Evolutionary conservation across 495 filamentous ascomycete species (phyloP).

Genomic region (Annulohypoxylon stygium): DNA sequence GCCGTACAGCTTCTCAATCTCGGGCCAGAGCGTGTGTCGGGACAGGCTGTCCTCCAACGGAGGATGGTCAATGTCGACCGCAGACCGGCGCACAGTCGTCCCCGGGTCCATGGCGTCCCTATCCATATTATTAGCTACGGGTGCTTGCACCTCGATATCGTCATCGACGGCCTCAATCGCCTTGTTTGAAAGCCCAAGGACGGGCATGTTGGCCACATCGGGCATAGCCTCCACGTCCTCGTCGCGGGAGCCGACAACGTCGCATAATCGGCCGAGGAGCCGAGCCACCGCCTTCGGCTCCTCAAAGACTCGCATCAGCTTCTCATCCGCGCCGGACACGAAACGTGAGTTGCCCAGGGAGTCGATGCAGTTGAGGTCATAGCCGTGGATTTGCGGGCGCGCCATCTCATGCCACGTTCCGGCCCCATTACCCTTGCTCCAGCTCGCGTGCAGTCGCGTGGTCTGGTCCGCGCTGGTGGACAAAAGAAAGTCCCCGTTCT

Average conservation of each 20-base stretch:
- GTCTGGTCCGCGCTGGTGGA: slow-evolving; percentile 95
- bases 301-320: slow-evolving; percentile 93
- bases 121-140: slow-evolving; percentile 42
- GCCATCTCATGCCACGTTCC: slow-evolving; percentile 94
- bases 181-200: slow-evolving; percentile 97
- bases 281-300: slow-evolving; percentile 86
- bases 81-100: slow-evolving; percentile 57
- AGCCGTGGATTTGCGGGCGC: slow-evolving; percentile 96
- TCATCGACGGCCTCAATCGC: slow-evolving; percentile 74
- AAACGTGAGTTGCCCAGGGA: slow-evolving; percentile 77
- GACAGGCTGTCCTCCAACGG: slow-evolving; percentile 91
- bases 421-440: slow-evolving; percentile 64
- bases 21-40: slow-evolving; percentile 93
- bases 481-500: slow-evolving; percentile 83
- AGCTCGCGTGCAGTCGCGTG: slow-evolving; percentile 90
- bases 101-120: slow-evolving; percentile 59
- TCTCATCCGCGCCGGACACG: slow-evolving; percentile 97
- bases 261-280: slow-evolving; percentile 76
- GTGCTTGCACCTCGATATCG: slow-evolving; percentile 55
- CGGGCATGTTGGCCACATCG: slow-evolving; percentile 92
- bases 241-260: slow-evolving; percentile 57
- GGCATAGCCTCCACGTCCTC: slow-evolving; percentile 67
- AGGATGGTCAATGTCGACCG: slow-evolving; percentile 71
- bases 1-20: slow-evolving; percentile 96
- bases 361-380: slow-evolving; percentile 95